Percentiles rank a stretch among this genome's conserved stretches.
phyloP scores from a whole-genome alignment of 2,329 filamentous ascomycete genomes.

The Xylaria sp. region DNA sequence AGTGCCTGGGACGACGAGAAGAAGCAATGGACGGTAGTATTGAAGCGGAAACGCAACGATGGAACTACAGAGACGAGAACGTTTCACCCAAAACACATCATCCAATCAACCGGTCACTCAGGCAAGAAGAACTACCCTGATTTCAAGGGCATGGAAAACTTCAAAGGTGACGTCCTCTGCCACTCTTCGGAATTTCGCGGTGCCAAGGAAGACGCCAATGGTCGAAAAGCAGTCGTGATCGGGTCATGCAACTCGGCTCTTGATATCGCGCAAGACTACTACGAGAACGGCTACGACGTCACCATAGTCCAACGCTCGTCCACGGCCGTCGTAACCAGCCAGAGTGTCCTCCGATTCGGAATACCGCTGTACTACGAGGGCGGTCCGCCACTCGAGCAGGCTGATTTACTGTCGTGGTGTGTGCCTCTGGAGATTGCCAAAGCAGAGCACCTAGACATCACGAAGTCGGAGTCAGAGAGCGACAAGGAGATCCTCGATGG shows the following conservation, averaged over 20 bases:
- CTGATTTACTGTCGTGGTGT: slow-evolving; percentile 70
- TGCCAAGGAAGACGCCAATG: slow-evolving; percentile 52
- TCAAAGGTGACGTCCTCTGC: slow-evolving; percentile 64
- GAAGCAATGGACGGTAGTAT: slow-evolving; percentile 65
- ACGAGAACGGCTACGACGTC: slow-evolving; percentile 67
- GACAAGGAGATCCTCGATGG: slow-evolving; percentile 58
- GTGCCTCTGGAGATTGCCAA: slow-evolving; percentile 71
- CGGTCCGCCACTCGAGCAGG: slow-evolving; percentile 71
- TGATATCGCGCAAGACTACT: slow-evolving; percentile 69
- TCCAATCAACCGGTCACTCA: slow-evolving; percentile 75
- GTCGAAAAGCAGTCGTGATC: slow-evolving; percentile 65
- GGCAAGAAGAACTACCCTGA: slow-evolving; percentile 71
- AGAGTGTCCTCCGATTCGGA: slow-evolving; percentile 62
- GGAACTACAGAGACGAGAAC: slow-evolving; percentile 59
- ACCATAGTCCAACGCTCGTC: slow-evolving; percentile 70
- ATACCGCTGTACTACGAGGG: slow-evolving; percentile 63
- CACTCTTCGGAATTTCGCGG: slow-evolving; percentile 65
- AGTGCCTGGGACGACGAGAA: slow-evolving; percentile 60
- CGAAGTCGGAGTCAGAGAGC: slow-evolving; percentile 50
- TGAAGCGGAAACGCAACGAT: slow-evolving; percentile 45
- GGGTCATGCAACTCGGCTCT: slow-evolving; percentile 70
- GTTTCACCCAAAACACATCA: slow-evolving; percentile 70
- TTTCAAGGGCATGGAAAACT: slow-evolving; percentile 65
- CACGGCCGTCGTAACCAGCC: slow-evolving; percentile 65
- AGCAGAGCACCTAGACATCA: slow-evolving; percentile 62